A percentile compares a stretch with the other conserved stretches of the same genome.
Evolutionary conservation across 2,329 filamentous ascomycete species (phyloP).

Genomic region (Aspergillus quadricinctus): DNA sequence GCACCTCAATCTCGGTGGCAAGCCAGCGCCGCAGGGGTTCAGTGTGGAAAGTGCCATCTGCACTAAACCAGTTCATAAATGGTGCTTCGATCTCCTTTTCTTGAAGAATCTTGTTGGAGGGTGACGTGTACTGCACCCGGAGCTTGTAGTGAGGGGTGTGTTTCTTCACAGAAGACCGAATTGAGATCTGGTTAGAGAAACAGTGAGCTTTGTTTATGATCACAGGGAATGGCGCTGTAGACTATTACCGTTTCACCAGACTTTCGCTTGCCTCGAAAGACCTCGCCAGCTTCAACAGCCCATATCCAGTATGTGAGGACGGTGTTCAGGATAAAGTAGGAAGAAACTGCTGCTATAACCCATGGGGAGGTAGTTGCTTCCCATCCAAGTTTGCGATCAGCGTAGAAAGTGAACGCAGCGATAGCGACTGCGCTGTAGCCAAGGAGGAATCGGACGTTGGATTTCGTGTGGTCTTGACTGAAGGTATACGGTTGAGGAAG

Average conservation of each 20-base stretch:
- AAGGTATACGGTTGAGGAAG: conserved; percentile 63
- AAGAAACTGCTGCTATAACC: conserved; percentile 71
- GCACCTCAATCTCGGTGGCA: conserved; percentile 52
- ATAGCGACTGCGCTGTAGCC: conserved; percentile 80
- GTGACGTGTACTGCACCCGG: conserved; percentile 50
- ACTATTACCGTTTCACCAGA: conserved; percentile 60
- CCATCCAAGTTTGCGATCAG: conserved; percentile 90
- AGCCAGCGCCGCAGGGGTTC: conserved; percentile 61
- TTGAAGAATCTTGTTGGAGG: conserved; percentile 37
- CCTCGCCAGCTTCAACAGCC: conserved; percentile 71
- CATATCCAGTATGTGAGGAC: conserved; percentile 79
- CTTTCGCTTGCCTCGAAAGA: conserved; percentile 72
- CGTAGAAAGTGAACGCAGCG: conserved; percentile 77
- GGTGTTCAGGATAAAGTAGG: conserved; percentile 76
- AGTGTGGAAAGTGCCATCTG: conserved; percentile 55
- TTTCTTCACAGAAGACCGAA: conserved; percentile 71
- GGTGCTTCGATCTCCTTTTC: conserved; percentile 51
- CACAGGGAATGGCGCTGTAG: neutral
- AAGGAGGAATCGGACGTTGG: conserved; percentile 75
- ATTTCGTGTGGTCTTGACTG: conserved; percentile 72
- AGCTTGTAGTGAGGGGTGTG: conserved; percentile 77
- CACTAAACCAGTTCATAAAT: conserved; percentile 58
- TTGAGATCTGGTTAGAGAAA: conserved; percentile 55
- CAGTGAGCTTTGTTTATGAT: conserved; percentile 1
- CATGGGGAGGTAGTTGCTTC: conserved; percentile 72